A percentile compares a stretch with the other conserved stretches of the same genome.
These are phyloP conservation scores for Globisporangium carolinianum DNA, from an alignment of 352 stramenopile species.

Conservation along the genomic window DNA sequence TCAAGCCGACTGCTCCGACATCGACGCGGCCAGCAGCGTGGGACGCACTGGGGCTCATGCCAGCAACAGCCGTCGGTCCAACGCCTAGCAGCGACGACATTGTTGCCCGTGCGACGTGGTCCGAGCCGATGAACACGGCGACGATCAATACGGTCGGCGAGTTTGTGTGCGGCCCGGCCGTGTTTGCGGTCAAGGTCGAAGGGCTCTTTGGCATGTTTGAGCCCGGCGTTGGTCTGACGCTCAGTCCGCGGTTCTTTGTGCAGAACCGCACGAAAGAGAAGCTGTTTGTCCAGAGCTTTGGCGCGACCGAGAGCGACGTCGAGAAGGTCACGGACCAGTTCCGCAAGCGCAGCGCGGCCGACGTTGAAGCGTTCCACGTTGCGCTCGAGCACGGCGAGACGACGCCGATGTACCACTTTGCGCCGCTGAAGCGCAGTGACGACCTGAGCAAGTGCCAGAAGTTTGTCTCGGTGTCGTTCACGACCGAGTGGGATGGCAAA, in stretches of 20 bases:
- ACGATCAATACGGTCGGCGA: slow-evolving; percentile 84
- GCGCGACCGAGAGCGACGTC: slow-evolving; percentile 45
- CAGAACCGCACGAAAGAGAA: slow-evolving; percentile 81
- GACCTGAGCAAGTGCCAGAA: slow-evolving; percentile 50
- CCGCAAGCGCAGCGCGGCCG: slow-evolving; percentile 54
- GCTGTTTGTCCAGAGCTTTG: slow-evolving; percentile 70
- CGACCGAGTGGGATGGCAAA: slow-evolving; percentile 29
- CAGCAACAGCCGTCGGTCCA: slow-evolving; percentile 33
- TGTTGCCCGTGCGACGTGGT: slow-evolving; percentile 63
- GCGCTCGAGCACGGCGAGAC: slow-evolving; percentile 53
- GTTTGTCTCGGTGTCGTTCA: slow-evolving; percentile 80
- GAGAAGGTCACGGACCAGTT: slow-evolving; percentile 66
- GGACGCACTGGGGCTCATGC: slow-evolving; percentile 46
- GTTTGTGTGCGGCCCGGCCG: slow-evolving; percentile 55
- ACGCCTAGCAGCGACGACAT: slow-evolving; percentile 54
- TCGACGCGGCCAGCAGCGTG: slow-evolving; percentile 51
- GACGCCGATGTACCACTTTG: slow-evolving; percentile 73
- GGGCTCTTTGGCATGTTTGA: slow-evolving; percentile 79
- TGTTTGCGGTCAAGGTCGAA: slow-evolving; percentile 79
- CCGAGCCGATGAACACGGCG: slow-evolving; percentile 75
- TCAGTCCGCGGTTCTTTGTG: slow-evolving; percentile 77
- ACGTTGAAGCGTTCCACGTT: slow-evolving; percentile 48
- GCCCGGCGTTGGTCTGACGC: slow-evolving; percentile 60
- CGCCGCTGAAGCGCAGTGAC: slow-evolving; percentile 64
- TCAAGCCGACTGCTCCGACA: slow-evolving; percentile 48